Evolutionary conservation across 306 rosid genomes (phyloP), one percentile per base, ranked within the genome.

Genomic region (Biancaea sappan): DNA sequence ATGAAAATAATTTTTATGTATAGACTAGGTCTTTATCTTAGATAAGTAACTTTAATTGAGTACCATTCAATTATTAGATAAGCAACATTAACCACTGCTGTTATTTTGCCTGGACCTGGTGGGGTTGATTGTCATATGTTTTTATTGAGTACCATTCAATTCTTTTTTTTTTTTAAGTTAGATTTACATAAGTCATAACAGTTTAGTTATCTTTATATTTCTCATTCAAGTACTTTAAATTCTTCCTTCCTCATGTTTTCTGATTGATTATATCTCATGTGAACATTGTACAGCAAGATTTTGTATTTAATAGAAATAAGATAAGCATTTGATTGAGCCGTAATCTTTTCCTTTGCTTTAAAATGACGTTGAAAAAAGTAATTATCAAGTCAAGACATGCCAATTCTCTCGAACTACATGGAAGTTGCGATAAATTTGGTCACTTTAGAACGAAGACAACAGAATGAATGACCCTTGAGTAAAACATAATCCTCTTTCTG

Each of bases 401-500:
- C 1, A 5, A 5, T 35, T 79, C 19, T 62, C 72, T 65, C 44
- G 63, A 8, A 60, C 38, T 26, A 19, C 35, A 48, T 48, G 61
- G 72, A 73, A 67, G 35, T 40, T 47, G 34, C n/a, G 8, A 25
- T 32, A 21, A 24, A 0, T 9, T 44, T 67, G 24, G 29, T 56
- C 31, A 9, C 0, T 60, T 77, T 37, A 18, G 5, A 72, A 28
- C 64, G 59, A 40, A 53, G 14, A 18, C 16, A 28, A 0, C 47
- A 41, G 16, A 21, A 22, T 26, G 54, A 60, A 70, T 48, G 38
- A 34, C 35, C 62, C 38, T 15, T 29, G 0, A 14, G 34, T 25
- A 40, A 73, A 58, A 50, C 50, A 52, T 37, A 69, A 35, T 66
- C 46, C 72, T 44, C 28, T 19, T 29, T 40, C 19, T 57, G n/a